Base-by-base conservation (phyloP, 2,329 filamentous ascomycete genomes). In the Pseudonectria buxi region DNA sequence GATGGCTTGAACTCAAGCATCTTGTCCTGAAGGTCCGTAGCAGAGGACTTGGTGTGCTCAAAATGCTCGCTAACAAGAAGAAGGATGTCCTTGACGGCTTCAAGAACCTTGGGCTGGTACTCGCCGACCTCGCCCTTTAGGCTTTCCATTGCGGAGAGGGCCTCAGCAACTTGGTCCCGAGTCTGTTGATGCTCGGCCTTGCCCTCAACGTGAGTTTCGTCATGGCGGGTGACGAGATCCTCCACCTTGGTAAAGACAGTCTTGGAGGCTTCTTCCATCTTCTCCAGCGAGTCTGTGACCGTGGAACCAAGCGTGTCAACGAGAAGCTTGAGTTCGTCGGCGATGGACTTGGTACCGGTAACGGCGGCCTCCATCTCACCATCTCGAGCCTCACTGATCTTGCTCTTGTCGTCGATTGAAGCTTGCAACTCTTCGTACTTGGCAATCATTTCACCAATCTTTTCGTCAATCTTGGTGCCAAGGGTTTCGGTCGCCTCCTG, bases 371-470 rank as follows among this genome's bases (percentile, higher is more conserved):
- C 77, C 43, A 88, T 80, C 45, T 83, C 76, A 24, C 74, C 64
- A 24, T 86, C 79, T 39, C 84, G 81, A 45, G 84, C 81, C 49
- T 90, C 86, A 35, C 79, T 77, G 24, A 81, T 74, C 45, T 81
- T 79, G 32, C 80, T 75, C 49, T 84, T 84, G 31, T 85, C 81
- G 29, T 94, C 84, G 22, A 86, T 73, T 7, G 78, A 68, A 14
- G 74, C 65, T 53, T 94, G 84, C 44, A 89, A 81, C 41, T 92
- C 86, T 36, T 95, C 89, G 53, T 95, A 94, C 58, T 94, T 95
- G 47, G 74, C 69, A 57, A 94, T 78, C 15, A 98, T 70, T 45
- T 88, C 85, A 39, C 76, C 75, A 48, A 95, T 72, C 50, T 76
- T 77, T 50, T 79, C 76, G 25, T 79, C 77, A 29, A 82, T 64